Evolutionary conservation across 108 stramenopile genomes (phyloP).

Genomic region (Mediolabrus comicus): DNA sequence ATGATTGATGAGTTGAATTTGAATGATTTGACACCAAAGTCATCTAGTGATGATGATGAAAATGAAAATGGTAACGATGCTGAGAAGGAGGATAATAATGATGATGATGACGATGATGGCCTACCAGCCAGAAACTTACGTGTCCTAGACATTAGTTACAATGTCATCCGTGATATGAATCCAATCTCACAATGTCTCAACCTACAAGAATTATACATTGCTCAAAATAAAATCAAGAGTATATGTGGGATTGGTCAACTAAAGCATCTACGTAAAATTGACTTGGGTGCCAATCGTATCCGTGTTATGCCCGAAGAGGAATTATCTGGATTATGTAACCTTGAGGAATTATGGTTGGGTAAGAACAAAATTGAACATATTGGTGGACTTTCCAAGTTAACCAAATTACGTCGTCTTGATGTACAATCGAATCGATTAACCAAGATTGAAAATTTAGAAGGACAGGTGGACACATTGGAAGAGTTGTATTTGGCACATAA

Average conservation of each 20-base stretch:
- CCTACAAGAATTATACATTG: conserved; percentile 83
- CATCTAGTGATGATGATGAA: too few relatives aligned
- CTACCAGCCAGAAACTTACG: conserved; percentile 53
- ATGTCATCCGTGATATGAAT: conserved; percentile 86
- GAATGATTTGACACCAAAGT: conserved; percentile 24
- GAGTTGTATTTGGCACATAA: conserved; percentile 98
- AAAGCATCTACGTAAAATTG: conserved; percentile 77
- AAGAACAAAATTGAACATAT: conserved; percentile 92
- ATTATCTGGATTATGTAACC: conserved; percentile 63
- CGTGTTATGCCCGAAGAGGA: conserved; percentile 76
- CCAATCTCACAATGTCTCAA: conserved; percentile 67
- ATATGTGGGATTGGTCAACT: conserved; percentile 84
- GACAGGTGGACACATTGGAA: conserved; percentile 74
- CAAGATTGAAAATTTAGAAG: conserved; percentile 66
- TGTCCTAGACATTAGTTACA: conserved; percentile 89
- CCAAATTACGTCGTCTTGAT: conserved; percentile 80
- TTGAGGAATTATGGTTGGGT: conserved; percentile 89
- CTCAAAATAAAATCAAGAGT: conserved; percentile 95
- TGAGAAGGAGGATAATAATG: conserved; percentile 49
- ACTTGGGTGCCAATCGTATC: conserved; percentile 95
- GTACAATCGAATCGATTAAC: conserved; percentile 92
- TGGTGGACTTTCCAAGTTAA: conserved; percentile 70
- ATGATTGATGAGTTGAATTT: conserved; percentile 53
- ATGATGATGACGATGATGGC: conserved; percentile 42
- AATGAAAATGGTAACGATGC: background rate